These are phyloP conservation scores for Pichia membranifaciens DNA, from an alignment of 805 yeast genomes.

Conservation along the genomic window DNA sequence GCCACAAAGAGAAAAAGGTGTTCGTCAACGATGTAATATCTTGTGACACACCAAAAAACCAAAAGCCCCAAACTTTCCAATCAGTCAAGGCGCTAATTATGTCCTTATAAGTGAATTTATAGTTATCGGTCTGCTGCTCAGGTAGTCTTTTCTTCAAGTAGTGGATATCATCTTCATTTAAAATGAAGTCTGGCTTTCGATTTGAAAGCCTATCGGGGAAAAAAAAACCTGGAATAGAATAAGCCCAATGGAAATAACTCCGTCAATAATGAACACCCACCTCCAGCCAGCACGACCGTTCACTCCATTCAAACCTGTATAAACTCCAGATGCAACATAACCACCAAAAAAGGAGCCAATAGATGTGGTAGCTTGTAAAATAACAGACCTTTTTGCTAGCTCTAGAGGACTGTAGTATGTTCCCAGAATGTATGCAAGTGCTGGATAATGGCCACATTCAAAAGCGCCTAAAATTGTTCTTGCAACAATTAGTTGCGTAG, in stretches of 20 bases:
- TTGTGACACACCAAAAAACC: conserved; percentile 14
- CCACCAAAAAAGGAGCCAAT: conserved; percentile 38
- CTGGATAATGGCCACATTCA: conserved; percentile 65
- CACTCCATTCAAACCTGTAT: conserved; percentile 37
- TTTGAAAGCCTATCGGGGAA: conserved; percentile 61
- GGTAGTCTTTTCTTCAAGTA: conserved; percentile 13
- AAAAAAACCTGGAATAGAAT: conserved; percentile 24
- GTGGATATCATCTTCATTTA: conserved; percentile 10
- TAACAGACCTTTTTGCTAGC: conserved; percentile 47
- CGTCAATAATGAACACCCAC: conserved; percentile 51
- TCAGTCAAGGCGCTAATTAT: conserved; percentile 3
- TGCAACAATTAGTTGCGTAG: conserved; percentile 49
- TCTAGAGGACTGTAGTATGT: conserved; percentile 51
- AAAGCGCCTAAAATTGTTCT: conserved; percentile 63
- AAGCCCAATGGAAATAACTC: conserved; percentile 28
- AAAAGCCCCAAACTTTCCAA: conserved; percentile 16
- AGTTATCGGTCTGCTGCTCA: conserved; percentile 10
- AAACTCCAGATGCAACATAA: conserved; percentile 58
- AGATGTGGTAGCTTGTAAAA: conserved; percentile 18
- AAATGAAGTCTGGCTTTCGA: conserved; percentile 21
- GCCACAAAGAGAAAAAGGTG: conserved; percentile 11
- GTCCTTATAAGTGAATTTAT: conserved; percentile 8
- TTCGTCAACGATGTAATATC: conserved; percentile 12
- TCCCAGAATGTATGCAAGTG: conserved; percentile 53
- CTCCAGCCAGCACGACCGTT: conserved; percentile 43